Percentiles rank a stretch among this genome's conserved stretches.
These are phyloP conservation scores for Thymus mandschuricus DNA, from an alignment of 257 asterid genomes.

Conservation along the genomic window DNA sequence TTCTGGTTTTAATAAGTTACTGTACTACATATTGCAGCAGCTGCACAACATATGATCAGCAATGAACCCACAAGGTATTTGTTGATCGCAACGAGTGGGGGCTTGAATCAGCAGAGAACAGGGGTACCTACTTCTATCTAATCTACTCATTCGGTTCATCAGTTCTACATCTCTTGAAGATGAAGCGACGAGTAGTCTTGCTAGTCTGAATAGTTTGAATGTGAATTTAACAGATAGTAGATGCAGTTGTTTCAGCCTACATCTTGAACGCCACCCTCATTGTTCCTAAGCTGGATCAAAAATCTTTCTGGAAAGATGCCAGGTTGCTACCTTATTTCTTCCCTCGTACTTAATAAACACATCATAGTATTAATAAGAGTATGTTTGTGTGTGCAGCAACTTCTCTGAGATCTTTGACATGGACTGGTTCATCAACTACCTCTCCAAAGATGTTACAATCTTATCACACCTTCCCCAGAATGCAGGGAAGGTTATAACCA, in stretches of 20 bases:
- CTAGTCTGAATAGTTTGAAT: no score
- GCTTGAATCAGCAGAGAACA: conserved; percentile 85
- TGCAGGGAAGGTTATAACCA: conserved; percentile 47
- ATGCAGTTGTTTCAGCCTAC: conserved; percentile 80
- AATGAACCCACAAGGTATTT: conserved; percentile 54
- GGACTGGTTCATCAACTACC: conserved; percentile 53
- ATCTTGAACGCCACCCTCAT: conserved; percentile 74
- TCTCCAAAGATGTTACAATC: conserved; percentile 57
- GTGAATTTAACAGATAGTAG: conserved; percentile 56
- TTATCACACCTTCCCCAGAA: conserved; percentile 53
- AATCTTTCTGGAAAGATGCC: conserved; percentile 83
- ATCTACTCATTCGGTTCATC: not conserved
- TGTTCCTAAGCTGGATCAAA: conserved; percentile 70
- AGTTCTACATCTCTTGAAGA: not conserved
- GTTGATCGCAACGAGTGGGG: conserved; percentile 82
- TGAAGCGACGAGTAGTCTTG: no score
- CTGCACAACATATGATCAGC: conserved; percentile 30
- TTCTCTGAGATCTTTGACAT: conserved; percentile 78
- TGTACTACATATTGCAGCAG: conserved; percentile 31
- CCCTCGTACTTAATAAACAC: no score
- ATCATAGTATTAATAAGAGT: no score
- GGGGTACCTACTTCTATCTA: conserved; percentile 46
- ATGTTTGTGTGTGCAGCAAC: conserved; percentile 51
- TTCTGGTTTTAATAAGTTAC: no score
- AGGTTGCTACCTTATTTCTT: conserved; percentile 40